Base-by-base conservation (phyloP, 805 yeast genomes). In the Teunomyces stri region DNA sequence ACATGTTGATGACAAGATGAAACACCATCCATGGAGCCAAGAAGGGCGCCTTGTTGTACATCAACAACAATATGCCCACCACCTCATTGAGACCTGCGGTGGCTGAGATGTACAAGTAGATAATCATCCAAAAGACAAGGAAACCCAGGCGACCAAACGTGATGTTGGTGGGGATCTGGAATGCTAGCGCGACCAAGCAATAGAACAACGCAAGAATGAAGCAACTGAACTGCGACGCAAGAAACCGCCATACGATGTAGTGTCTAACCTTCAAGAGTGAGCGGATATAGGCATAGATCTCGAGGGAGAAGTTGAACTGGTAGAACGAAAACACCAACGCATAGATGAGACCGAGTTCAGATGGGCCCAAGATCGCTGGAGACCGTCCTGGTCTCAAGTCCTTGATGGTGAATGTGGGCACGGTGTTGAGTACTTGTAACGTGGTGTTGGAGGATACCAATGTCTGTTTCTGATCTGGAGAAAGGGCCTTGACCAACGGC, bases 81-180 rank as follows among this genome's bases (percentile, higher is more conserved):
- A 55, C 53, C 46, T 67, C 72, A 48, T 59, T 67, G 40, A 65
- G 48, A 1, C 61, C 65, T 0, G 64, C 66, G 37, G 58, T 51
- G 3, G 68, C 65, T 16, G 62, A 51, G 36, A 65, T 56, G 49
- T 54, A 66, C 42, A 67, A 39, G 48, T 50, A 65, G 55, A 66
- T 57, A 42, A 66, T 50, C 53, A 58, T 53, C 72, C 72, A 67
- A 34, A 59, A 55, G 21, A 66, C 71, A 45, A 67, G 41, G 45
- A 67, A 67, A 9, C 72, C 71, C 2, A 66, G 53, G 2, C 53
- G 42, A 2, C 72, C 72, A 46, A 60, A 66, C 1, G 70, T 52
- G 5, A 42, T 45, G 20, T 47, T 49, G 15, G 55, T 50, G 7
- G 68, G 62, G 2, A 66, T 62, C 45, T 55, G 62, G 52, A 65